Base-by-base conservation (phyloP, 2,329 filamentous ascomycete species). In the Paraconiothyrium sp. region DNA sequence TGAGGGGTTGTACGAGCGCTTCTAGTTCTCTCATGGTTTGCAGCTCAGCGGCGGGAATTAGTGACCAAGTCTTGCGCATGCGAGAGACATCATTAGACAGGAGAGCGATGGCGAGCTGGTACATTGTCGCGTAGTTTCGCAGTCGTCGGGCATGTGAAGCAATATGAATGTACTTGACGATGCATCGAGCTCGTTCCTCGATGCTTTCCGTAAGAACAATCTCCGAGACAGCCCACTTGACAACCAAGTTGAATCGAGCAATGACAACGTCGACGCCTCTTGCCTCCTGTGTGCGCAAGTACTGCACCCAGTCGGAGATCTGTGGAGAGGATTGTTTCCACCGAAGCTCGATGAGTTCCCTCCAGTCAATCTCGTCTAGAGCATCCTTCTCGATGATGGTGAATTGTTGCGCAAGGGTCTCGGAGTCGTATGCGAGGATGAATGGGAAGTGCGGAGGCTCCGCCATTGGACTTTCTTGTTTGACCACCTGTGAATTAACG, bases 371-470 rank as follows among this genome's bases (percentile, higher is more conserved):
- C 76, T 94, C 92, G 68, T 93, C 92, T 24, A 95, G 82, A 0
- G 92, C 92, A 73, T 94, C 92, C 76, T 94, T 94, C 73, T 95
- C 92, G 50, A 95, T 92, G 37, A 95, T 84, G 0, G 92, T 94
- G 68, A 95, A 92, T 70, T 95, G 92, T 76, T 94, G 90, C 2
- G 92, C 92, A 30, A 95, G 84, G 3, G 90, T 82, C 67, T 92
- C 89, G 6, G 92, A 93, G 70, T 93, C 91, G 68, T 93, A 94
- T 0, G 91, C 91, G 27, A 95, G 83, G 59, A 93, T 89, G 76
- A 95, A 95, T 0, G 92, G 92, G 39, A 94, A 78, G 76, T 95
- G 92, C 4, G 84, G 64, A 62, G 74, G 73, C 14, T 71, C 56
- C 49, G 54, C 66, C 50, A 54, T 54, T 27, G 50, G 49, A 37